Base-by-base conservation (phyloP, 2,329 filamentous ascomycete genomes). In the Daldinia eschscholtzii region DNA sequence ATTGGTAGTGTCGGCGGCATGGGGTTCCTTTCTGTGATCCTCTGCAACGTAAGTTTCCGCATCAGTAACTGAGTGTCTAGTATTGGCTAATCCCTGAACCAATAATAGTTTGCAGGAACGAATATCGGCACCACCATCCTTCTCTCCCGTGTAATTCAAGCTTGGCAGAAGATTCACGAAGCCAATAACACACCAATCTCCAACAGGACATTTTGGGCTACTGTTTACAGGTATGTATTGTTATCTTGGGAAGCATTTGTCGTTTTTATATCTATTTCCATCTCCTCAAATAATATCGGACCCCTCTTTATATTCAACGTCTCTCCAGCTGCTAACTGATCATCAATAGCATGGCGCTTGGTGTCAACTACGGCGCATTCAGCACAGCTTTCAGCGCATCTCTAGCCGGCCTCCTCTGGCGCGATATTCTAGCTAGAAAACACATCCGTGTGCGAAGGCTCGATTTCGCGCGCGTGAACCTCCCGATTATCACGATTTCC, bases 81-180 rank as follows among this genome's bases (percentile, higher is more conserved):
- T 13, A 2, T 18, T 33, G 1, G 18, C 67, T 72, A 26, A 72
- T 53, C 18, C 30, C 46, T 15, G 13, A 77, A 55, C 37, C 64
- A 2, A 15, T 30, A 6, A 44, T 68, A 93, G 90, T 93, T 93
- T 72, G 89, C 91, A 0, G 91, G 91, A 18, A 93, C 91, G 1
- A 93, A 93, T 71, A 93, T 93, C 59, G 91, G 91, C 37, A 92
- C 91, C 0, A 91, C 91, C 0, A 93, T 93, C 74, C 86, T 93
- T 0, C 83, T 93, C 1, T 92, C 87, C 7, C 88, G 91, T 2
- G 86, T 93, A 6, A 87, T 93, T 10, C 91, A 93, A 76, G 81
- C 87, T 0, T 93, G 91, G 91, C 81, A 87, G 69, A 74, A 80
- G 1, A 91, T 93, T 44, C 88, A 91, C 70, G 62, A 75, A 0